phyloP scores from a whole-genome alignment of 371 early-diverging fungal species.

The Thermomucor indicae-seudaticae region DNA sequence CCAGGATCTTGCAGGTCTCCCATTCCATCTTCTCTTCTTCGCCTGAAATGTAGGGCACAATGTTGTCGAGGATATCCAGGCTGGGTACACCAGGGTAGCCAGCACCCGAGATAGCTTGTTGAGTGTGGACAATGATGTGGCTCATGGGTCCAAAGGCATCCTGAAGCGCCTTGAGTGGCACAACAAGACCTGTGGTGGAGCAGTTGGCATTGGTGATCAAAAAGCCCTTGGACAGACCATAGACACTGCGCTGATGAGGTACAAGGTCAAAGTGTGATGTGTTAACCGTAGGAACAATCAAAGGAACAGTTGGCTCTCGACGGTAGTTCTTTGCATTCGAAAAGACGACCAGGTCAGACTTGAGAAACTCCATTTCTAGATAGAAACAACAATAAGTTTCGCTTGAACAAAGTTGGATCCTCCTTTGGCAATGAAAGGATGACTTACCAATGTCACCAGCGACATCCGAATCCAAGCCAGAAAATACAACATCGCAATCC shows the following conservation, averaged over 20 bases:
- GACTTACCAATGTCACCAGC: conserved; percentile 86
- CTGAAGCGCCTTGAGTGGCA: conserved; percentile 86
- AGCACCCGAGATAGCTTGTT: conserved; percentile 96
- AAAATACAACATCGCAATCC: conserved; percentile 88
- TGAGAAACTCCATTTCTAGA: conserved; percentile 79
- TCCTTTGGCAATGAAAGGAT: background rate
- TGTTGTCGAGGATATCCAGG: conserved; percentile 91
- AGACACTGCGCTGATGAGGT: conserved; percentile 67
- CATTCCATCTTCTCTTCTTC: conserved; percentile 97
- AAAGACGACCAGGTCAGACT: conserved; percentile 83
- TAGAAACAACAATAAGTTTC: background rate
- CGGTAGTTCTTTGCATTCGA: conserved; percentile 96
- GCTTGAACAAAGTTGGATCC: background rate
- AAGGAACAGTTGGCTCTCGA: conserved; percentile 82
- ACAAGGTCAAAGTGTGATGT: conserved; percentile 80
- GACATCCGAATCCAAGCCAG: conserved; percentile 89
- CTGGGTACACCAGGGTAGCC: conserved; percentile 96
- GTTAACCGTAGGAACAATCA: conserved; percentile 92
- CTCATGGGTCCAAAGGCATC: conserved; percentile 83
- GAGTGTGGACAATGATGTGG: conserved; percentile 79
- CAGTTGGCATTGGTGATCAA: conserved; percentile 97
- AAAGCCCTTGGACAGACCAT: conserved; percentile 74
- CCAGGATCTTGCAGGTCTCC: conserved; percentile 92
- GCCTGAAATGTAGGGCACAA: conserved; percentile 93
- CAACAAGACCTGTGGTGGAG: conserved; percentile 92